Base-by-base conservation (phyloP, 176 grass and related monocot species). In the Aegilops tauschii region DNA sequence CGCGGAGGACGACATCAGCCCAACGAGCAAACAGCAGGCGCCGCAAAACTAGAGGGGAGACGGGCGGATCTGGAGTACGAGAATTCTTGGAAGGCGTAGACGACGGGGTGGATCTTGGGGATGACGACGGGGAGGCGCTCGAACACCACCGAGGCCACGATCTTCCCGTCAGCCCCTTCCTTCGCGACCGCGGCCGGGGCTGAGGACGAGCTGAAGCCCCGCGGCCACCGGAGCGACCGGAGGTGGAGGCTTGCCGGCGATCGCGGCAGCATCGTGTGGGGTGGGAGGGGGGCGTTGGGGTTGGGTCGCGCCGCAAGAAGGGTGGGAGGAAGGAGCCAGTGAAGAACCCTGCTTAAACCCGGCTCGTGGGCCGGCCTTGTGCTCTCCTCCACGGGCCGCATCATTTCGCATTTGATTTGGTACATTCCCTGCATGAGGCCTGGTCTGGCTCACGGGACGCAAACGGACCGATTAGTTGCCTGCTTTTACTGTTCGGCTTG, bases 31-130 rank as follows among this genome's bases (percentile, higher is more conserved):
- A 34, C 32, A 68, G n/a, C 8, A 82, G 50, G 28, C 4, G 56
- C 20, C 1, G 34, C 14, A 40, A 3, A 45, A 3, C 4, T n/a
- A 67, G 44, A 76, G 59, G 63, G 1, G 21, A 20, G 3, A 59
- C 11, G 17, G 9, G 58, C 8, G 37, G 72, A 61, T 83, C 40
- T 72, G 56, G 68, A 34, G 20, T 88, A 98, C 97, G 97, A 98
- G 87, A 98, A 98, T 82, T 98, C 93, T 30, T 94, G 88, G 87
- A 96, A 98, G 65, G 97, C 92, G 80, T 96, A 98, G 77, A 96
- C 82, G 66, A 85, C 89, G 54, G 97, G 97, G 82, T 96, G 88
- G 82, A 96, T 96, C 84, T 98, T 93, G 87, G 97, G 97, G 76
- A 96, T 84, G 71, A 98, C 92, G 12, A 98, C 87, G 10, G 97